Evolutionary conservation across 768 basidiomycete species (phyloP).

Genomic region (Lactifluus hygrophoroides): DNA sequence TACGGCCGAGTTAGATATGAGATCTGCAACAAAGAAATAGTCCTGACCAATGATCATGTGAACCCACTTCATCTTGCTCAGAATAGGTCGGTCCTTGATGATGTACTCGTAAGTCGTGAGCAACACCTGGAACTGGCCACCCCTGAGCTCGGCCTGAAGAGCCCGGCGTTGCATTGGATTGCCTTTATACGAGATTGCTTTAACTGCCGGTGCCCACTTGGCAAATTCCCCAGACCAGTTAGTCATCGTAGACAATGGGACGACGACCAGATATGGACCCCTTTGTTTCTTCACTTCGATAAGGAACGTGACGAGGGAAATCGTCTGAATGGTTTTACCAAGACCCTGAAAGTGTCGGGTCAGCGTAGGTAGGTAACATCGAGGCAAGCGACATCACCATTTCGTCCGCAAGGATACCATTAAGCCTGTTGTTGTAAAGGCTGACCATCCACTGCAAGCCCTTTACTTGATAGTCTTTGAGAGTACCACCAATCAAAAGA

Average conservation of each 20-base stretch:
- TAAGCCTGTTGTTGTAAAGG: constrained; percentile 91
- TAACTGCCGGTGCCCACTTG: constrained; percentile 89
- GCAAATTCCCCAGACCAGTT: constrained; percentile 96
- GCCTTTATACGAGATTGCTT: constrained; percentile 81
- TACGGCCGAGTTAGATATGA: constrained; percentile 24
- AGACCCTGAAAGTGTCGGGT: constrained; percentile 54
- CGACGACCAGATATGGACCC: constrained; percentile 94
- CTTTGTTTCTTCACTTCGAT: constrained; percentile 85
- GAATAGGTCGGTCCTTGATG: constrained; percentile 88
- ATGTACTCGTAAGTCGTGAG: constrained; percentile 96
- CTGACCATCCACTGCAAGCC: constrained; percentile 98
- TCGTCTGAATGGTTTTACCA: constrained; percentile 91
- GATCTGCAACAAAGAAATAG: background rate
- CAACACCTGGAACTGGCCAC: constrained; percentile 82
- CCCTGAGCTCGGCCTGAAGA: constrained; percentile 67
- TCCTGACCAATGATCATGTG: constrained; percentile 91
- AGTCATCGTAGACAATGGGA: constrained; percentile 92
- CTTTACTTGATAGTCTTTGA: constrained; percentile 94
- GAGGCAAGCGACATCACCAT: constrained; percentile 47
- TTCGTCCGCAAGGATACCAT: constrained; percentile 91
- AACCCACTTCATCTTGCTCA: constrained; percentile 89
- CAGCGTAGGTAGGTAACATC: background rate
- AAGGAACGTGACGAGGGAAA: constrained; percentile 90
- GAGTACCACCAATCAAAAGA: constrained; percentile 75
- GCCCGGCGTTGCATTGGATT: constrained; percentile 76